Percentiles rank a stretch among this genome's conserved stretches.
These are phyloP conservation scores for Vigna nakashimae DNA, from an alignment of 306 rosid genomes.

Conservation along the genomic window DNA sequence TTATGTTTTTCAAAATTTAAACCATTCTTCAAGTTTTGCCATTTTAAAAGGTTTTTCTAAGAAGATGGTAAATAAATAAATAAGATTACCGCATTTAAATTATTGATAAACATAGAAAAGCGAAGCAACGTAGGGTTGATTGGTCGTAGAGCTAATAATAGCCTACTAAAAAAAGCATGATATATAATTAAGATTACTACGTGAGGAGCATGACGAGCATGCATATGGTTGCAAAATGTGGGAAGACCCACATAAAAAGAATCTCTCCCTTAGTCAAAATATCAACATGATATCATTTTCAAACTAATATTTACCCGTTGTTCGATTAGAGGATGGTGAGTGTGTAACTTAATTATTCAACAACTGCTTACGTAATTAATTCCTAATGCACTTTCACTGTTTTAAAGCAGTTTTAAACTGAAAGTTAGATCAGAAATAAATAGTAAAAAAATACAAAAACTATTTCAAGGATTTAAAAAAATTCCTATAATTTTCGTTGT, in stretches of 20 bases:
- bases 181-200: constrained; percentile 47
- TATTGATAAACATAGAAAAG: not conserved
- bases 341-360: not conserved
- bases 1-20: too few relatives aligned
- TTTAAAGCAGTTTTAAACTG: constrained; percentile 16
- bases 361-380: constrained; percentile 21
- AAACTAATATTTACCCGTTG: constrained; percentile 12
- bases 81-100: not conserved
- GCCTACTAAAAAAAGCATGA: constrained; percentile 36
- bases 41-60: too few relatives aligned
- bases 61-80: not conserved
- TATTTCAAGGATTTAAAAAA: constrained; percentile 10
- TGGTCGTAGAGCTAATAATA: constrained; percentile 60
- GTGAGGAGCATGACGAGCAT: constrained; percentile 70
- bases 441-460: not conserved
- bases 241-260: constrained; percentile 52
- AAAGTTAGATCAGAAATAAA: constrained; percentile 28
- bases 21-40: too few relatives aligned
- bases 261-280: constrained; percentile 53
- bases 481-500: constrained; percentile 37
- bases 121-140: constrained; percentile 39
- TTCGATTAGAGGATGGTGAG: not conserved
- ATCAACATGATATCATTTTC: constrained; percentile 43
- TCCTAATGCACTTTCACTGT: constrained; percentile 32
- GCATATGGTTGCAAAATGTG: constrained; percentile 43